A percentile compares a stretch with the other conserved stretches of the same genome.
Evolutionary conservation across 2,329 filamentous ascomycete species (phyloP).

Genomic region (Cytospora mali): DNA sequence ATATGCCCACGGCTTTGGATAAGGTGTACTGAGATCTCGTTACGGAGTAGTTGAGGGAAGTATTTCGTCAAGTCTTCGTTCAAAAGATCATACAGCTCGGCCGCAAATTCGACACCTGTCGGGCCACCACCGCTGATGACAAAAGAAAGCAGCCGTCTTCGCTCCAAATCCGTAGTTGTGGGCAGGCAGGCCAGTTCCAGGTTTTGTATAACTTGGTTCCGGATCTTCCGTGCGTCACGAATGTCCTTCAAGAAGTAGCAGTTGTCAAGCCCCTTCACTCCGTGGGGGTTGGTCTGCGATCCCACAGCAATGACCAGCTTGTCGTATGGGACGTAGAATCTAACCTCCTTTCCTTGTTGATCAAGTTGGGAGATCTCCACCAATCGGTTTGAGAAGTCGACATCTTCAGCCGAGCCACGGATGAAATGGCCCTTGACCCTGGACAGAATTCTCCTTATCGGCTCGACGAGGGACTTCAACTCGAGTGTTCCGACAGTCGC

Average conservation of each 20-base stretch:
- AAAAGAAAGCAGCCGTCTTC: conserved; percentile 85
- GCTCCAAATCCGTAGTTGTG: conserved; percentile 85
- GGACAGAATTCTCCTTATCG: conserved; percentile 80
- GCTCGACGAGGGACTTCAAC: conserved; percentile 87
- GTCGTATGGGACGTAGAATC: conserved; percentile 96
- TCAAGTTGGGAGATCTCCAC: conserved; percentile 82
- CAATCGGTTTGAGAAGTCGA: conserved; percentile 89
- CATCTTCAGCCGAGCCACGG: conserved; percentile 81
- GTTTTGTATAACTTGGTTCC: conserved; percentile 86
- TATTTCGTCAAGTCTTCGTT: conserved; percentile 87
- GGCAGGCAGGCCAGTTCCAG: conserved; percentile 91
- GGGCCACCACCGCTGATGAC: conserved; percentile 95
- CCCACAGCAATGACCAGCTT: conserved; percentile 93
- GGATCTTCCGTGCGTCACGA: conserved; percentile 84
- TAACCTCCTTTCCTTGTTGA: conserved; percentile 68
- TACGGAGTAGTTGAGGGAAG: conserved; percentile 89
- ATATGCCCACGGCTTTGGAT: conserved; percentile 96
- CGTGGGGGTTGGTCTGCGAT: conserved; percentile 90
- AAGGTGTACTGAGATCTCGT: conserved; percentile 96
- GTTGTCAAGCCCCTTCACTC: conserved; percentile 90
- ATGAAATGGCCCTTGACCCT: conserved; percentile 86
- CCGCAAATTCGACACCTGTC: conserved; percentile 96
- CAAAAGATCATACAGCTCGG: conserved; percentile 91
- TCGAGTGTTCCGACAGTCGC: conserved; percentile 96
- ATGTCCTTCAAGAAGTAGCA: conserved; percentile 97